Conservation (phyloP, 257 asterid genomes). For the Thymus quinquecostatus region DNA sequence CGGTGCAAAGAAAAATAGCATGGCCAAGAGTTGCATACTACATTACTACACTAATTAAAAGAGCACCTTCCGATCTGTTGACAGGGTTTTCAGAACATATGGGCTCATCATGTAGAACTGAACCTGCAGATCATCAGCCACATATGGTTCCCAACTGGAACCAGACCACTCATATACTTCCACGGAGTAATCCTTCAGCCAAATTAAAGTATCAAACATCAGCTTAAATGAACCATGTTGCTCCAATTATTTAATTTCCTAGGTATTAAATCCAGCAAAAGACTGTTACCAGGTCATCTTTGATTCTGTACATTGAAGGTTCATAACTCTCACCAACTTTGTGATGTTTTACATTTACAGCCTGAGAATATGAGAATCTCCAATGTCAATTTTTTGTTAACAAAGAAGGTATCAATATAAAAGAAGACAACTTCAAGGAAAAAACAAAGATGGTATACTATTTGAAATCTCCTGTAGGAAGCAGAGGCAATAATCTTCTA, state of each 20-base stretch:
- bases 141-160: constrained; percentile 80
- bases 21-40: neutral
- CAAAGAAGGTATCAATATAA: constrained; percentile 6
- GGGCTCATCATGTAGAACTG: constrained; percentile 99
- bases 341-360: constrained; percentile 76
- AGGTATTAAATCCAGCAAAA: constrained; percentile 21
- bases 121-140: constrained; percentile 86
- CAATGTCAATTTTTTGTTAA: neutral
- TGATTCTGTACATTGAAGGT: constrained; percentile 90
- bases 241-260: constrained; percentile 19
- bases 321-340: constrained; percentile 80
- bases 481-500: constrained; percentile 1
- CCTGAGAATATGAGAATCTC: constrained; percentile 48
- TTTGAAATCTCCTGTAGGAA: neutral
- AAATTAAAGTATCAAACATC: constrained; percentile 30
- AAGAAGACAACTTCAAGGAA: neutral
- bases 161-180: constrained; percentile 95
- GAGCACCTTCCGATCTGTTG: constrained; percentile 73
- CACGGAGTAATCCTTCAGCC: constrained; percentile 72
- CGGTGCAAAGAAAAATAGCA: constrained; percentile 20
- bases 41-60: constrained; percentile 8
- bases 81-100: constrained; percentile 78
- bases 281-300: constrained; percentile 74
- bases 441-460: neutral
- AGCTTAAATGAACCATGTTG: constrained; percentile 17